Percentiles rank a stretch among this genome's conserved stretches.
These are phyloP conservation scores for Lactarius sp. DNA, from an alignment of 768 basidiomycete genomes.

Conservation along the genomic window DNA sequence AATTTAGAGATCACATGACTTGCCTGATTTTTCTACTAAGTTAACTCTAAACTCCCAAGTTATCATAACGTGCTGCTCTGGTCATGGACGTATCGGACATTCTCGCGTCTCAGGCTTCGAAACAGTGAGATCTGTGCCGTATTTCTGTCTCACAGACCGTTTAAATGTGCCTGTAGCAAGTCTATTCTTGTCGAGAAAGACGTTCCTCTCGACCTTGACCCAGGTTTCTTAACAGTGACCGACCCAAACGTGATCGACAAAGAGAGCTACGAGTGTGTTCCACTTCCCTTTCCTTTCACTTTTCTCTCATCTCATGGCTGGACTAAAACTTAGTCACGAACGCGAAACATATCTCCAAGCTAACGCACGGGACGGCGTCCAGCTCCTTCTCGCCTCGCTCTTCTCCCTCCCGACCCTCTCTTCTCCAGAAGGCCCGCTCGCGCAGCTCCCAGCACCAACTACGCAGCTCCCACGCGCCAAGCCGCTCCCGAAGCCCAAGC, in stretches of 20 bases:
- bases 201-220: constrained; percentile 72
- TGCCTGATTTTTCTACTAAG: background rate
- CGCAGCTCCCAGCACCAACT: constrained; percentile 70
- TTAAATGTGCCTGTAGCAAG: constrained; percentile 42
- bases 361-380: constrained; percentile 76
- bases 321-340: constrained; percentile 49
- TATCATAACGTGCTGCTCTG: too few species aligned
- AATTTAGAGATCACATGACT: background rate
- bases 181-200: constrained; percentile 71
- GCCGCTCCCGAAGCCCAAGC: constrained; percentile 88
- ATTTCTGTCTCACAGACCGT: too few species aligned
- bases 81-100: constrained; percentile 26
- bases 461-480: constrained; percentile 85
- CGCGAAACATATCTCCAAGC: constrained; percentile 76
- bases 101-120: constrained; percentile 22
- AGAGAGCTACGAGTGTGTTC: constrained; percentile 71
- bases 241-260: constrained; percentile 85
- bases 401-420: constrained; percentile 76
- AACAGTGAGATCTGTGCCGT: constrained; percentile 16
- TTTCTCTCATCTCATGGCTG: background rate
- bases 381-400: constrained; percentile 72
- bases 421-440: constrained; percentile 78
- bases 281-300: background rate
- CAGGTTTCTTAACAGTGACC: constrained; percentile 78
- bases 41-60: too few species aligned